Base-by-base conservation (phyloP, 805 yeast species). In the Wickerhamomyces ciferrii region DNA sequence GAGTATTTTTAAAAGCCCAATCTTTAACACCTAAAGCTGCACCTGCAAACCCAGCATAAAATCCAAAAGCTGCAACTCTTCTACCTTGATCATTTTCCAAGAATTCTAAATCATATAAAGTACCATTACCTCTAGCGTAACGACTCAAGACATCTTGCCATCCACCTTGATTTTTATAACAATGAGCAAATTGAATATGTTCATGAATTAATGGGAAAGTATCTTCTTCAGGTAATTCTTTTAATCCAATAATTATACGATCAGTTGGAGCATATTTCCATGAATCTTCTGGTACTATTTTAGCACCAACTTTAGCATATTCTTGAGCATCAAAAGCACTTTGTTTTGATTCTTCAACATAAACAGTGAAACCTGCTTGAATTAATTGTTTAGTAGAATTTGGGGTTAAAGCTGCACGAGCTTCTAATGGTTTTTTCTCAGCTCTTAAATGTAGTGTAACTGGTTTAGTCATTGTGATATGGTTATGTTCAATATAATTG, bases 21-120 rank as follows among this genome's bases (percentile, higher is more conserved):
- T 90, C 96, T 66, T 80, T 80, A 43, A 92, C 75, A 60, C 99
- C 99, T 46, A 94, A 70, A 31, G 99, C 99, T 32, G 99, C 99
- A 61, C 99, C 99, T 7, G 98, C 99, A 66, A 94, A 94, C n/a
- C 99, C 99, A 40, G 99, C 99, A 67, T 92, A 92, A 75, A 80
- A 94, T n/a, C 99, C 99, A 65, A 94, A 94, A 9, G 99, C 99
- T 40, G 99, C 99, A 25, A 94, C 99, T 71, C 99, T 87, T 75
- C 99, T 87, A 32, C 98, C 98, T 61, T 80, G 83, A 58, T 86
- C 97, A 65, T 94, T 89, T 67, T 87, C 95, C 65, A 94, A 74
- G 63, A 94, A 94, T 71, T 94, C 99, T 55, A 94, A 74, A 66
- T 94, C 99, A 65, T 94, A 94, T 55, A 94, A 77, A 14, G 79